Evolutionary conservation across 345 rosid genomes (phyloP).

Genomic region (Eucalyptus melliodora): DNA sequence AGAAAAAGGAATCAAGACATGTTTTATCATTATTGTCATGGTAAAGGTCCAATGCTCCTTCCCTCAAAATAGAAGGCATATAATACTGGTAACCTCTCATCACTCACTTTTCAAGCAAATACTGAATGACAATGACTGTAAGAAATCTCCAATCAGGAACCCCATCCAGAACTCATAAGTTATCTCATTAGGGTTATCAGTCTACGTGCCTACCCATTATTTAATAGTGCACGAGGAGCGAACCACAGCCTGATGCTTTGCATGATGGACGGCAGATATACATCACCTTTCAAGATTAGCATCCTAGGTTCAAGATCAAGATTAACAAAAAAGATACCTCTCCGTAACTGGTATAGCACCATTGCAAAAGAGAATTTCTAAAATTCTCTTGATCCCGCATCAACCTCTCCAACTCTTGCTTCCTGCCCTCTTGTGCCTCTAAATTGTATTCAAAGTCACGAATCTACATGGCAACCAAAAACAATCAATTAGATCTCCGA

Average conservation of each 20-base stretch:
- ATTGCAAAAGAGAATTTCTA: slow-evolving; percentile 89
- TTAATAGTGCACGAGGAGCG: background rate
- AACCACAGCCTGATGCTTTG: background rate
- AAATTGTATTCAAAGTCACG: slow-evolving; percentile 88
- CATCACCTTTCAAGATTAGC: background rate
- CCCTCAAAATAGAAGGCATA: background rate
- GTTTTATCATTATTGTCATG: background rate
- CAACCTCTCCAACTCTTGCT: slow-evolving; percentile 74
- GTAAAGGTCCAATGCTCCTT: background rate
- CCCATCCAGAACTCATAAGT: background rate
- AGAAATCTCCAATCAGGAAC: background rate
- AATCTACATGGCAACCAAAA: slow-evolving; percentile 29
- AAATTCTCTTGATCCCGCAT: slow-evolving; percentile 67
- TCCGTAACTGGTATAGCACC: slow-evolving; percentile 97
- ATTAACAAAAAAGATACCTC: slow-evolving; percentile 39
- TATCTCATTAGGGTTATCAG: background rate
- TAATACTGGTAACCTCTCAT: background rate
- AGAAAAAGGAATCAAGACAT: background rate
- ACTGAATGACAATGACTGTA: background rate
- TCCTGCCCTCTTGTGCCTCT: slow-evolving; percentile 79
- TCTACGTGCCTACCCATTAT: background rate
- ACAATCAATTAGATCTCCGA: background rate
- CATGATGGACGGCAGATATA: background rate
- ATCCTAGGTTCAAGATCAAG: background rate
- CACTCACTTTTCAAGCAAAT: background rate